Conservation (phyloP, 306 rosid species). For the Corylus heterophylla region DNA sequence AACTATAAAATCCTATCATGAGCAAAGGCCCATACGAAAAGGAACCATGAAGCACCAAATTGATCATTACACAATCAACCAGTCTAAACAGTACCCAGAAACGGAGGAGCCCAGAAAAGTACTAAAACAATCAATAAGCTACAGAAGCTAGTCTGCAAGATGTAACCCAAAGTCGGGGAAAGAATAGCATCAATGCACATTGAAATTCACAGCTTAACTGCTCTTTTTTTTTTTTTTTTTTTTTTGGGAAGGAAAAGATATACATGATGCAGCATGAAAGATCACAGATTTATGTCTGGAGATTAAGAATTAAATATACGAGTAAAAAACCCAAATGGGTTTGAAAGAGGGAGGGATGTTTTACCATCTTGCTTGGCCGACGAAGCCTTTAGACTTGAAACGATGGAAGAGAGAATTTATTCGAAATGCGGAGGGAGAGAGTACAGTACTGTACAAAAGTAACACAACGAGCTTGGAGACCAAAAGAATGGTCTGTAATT, state of each 20-base stretch:
- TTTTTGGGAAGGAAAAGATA: background rate
- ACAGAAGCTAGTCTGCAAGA: background rate
- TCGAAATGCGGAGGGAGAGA: too few species aligned
- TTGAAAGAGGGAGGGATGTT: background rate
- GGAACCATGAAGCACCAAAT: background rate
- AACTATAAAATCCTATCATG: background rate
- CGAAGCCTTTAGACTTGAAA: background rate
- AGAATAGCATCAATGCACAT: background rate
- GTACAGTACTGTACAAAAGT: too few species aligned
- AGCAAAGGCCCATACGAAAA: background rate
- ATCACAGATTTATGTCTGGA: background rate
- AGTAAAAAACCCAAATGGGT: background rate
- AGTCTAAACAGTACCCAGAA: background rate
- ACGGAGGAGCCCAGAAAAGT: background rate
- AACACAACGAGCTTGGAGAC: too few species aligned
- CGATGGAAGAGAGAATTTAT: background rate
- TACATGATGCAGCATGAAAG: background rate
- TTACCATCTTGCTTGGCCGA: constrained; percentile 2
- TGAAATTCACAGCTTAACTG: background rate
- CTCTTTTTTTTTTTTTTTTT: background rate
- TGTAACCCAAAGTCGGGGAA: background rate
- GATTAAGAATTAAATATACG: background rate
- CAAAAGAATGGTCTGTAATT: too few species aligned
- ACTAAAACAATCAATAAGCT: too few species aligned
- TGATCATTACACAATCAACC: background rate